Evolutionary conservation across 441 rosid species (phyloP).

Genomic region (Pelargonium cotyledonis): DNA sequence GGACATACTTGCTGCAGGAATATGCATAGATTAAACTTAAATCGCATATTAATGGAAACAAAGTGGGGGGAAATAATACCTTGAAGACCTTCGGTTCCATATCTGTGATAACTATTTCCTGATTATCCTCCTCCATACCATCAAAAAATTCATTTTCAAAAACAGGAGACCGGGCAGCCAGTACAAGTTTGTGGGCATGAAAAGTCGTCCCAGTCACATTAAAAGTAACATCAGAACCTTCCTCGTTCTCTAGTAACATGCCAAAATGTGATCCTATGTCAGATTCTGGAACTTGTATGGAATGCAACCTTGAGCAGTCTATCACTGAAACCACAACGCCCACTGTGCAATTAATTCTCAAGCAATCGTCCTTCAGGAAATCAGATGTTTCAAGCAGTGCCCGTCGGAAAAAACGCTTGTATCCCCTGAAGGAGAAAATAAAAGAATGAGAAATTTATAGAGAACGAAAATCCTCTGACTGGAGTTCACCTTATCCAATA

Average conservation of each 20-base stretch:
- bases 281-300: conserved; percentile 62
- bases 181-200: conserved; percentile 78
- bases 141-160: conserved; percentile 94
- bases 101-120: conserved; percentile 62
- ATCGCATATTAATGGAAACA: background rate
- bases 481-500: no score
- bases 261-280: conserved; percentile 76
- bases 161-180: conserved; percentile 91
- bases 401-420: conserved; percentile 79
- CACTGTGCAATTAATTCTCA: conserved; percentile 68
- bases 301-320: conserved; percentile 73
- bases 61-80: conserved; percentile 31
- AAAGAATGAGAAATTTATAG: no score
- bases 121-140: conserved; percentile 76
- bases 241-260: conserved; percentile 63
- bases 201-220: conserved; percentile 70
- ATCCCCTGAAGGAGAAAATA: conserved; percentile 60
- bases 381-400: conserved; percentile 70
- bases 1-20: conserved; percentile 33
- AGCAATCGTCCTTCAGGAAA: conserved; percentile 70
- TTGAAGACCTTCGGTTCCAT: conserved; percentile 78
- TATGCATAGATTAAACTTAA: conserved; percentile 11
- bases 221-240: conserved; percentile 62
- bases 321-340: conserved; percentile 88
- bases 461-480: no score